Percentiles rank a stretch among this genome's conserved stretches.
Evolutionary conservation across 805 yeast genomes (phyloP).

Genomic region (Teunomyces panamensis): DNA sequence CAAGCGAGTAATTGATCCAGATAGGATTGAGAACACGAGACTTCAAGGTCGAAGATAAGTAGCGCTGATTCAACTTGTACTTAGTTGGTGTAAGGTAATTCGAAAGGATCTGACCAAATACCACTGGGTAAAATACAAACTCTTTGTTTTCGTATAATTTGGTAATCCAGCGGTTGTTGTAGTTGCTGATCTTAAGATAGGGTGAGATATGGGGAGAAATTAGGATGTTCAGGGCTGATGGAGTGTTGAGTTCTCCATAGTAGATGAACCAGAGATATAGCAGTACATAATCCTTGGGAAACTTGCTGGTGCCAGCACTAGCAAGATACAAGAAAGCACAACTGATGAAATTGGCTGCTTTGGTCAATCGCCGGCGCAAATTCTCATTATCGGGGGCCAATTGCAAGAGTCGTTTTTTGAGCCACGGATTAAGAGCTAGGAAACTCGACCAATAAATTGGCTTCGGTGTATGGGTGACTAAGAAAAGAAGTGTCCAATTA

Average conservation of each 20-base stretch:
- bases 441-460: conserved; percentile 30
- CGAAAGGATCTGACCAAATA: conserved; percentile 39
- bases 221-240: conserved; percentile 26
- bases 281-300: conserved; percentile 39
- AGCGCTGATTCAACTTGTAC: conserved; percentile 32
- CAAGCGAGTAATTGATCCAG: conserved; percentile 38
- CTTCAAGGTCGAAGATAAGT: conserved; percentile 32
- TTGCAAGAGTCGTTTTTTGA: background rate
- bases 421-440: conserved; percentile 28
- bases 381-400: conserved; percentile 5
- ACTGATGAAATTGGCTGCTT: conserved; percentile 23
- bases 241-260: conserved; percentile 31
- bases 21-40: conserved; percentile 34
- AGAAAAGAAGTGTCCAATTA: conserved; percentile 26
- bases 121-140: conserved; percentile 29
- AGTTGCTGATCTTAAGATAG: conserved; percentile 23
- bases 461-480: conserved; percentile 21
- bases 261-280: conserved; percentile 32
- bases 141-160: conserved; percentile 29
- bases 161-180: conserved; percentile 17
- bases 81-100: conserved; percentile 40
- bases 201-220: conserved; percentile 26
- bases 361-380: conserved; percentile 14
- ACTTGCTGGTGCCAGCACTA: conserved; percentile 16
- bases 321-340: conserved; percentile 26